Evolutionary conservation across 805 yeast species (phyloP).

Genomic region (Saccharomycopsis babjevae): DNA sequence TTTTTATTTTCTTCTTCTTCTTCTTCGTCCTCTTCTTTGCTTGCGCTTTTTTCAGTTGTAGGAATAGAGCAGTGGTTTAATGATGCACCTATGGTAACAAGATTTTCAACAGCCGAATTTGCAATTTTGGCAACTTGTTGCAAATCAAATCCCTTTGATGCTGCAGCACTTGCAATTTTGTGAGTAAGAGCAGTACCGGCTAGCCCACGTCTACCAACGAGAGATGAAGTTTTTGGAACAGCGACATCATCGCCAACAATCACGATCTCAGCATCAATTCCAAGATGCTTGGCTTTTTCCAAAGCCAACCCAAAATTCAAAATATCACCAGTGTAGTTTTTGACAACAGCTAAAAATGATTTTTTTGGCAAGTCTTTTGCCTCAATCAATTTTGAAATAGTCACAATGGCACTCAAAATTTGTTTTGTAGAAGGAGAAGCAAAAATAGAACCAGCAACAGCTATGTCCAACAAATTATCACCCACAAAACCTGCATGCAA

Average conservation of each 20-base stretch:
- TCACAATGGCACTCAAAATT: conserved; percentile 52
- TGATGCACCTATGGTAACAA: conserved; percentile 85
- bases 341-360: conserved; percentile 73
- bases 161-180: conserved; percentile 70
- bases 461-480: conserved; percentile 69
- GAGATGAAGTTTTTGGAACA: conserved; percentile 80
- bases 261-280: conserved; percentile 60
- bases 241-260: conserved; percentile 89
- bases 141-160: conserved; percentile 37
- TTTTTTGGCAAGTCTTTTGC: conserved; percentile 30
- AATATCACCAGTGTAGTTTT: conserved; percentile 92
- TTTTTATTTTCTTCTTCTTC: conserved; percentile 23
- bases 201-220: conserved; percentile 90
- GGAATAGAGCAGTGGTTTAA: conserved; percentile 88
- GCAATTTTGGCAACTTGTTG: conserved; percentile 51
- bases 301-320: conserved; percentile 87
- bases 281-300: conserved; percentile 75
- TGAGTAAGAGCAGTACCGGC: conserved; percentile 88
- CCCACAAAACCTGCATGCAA: conserved; percentile 90
- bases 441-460: conserved; percentile 84
- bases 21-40: conserved; percentile 43
- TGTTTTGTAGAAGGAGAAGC: conserved; percentile 95
- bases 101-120: conserved; percentile 43
- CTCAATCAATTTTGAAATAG: conserved; percentile 25
- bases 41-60: conserved; percentile 29